Base-by-base conservation (phyloP, 106 monocot species). In the Acanthochlamys bracteata region DNA sequence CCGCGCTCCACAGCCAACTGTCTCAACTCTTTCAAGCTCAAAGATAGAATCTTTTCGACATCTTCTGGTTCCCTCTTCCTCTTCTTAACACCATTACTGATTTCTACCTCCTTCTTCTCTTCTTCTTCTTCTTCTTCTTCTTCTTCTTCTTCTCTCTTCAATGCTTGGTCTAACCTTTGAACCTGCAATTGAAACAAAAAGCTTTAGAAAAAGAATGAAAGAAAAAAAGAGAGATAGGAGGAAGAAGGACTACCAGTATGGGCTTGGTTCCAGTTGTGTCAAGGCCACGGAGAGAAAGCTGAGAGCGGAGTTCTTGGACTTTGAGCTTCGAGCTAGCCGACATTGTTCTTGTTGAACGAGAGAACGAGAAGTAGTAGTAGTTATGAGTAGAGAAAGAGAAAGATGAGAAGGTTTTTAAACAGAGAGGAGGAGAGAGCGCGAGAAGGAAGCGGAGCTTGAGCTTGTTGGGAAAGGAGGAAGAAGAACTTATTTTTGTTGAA, bases 211-310 rank as follows among this genome's bases (percentile, higher is more conserved):
- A 23, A 24, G 16, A 41, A 46, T 42, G 41, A 66, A 61, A 42
- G 40, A 59, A 67, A 58, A 49, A 73, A 49, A 61, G 64, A 74
- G 64, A 61, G 56, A 13, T 17, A 0, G 8, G 55, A 11, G 21
- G 55, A 1, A 41, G 19, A 13, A 0, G 33, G 14, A 24, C 68
- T 66, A 79, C 82, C 12, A 90, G 82, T 19, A 47, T 60, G 59
- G 74, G 72, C 49, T 85, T 90, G 64, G 59, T 75, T 24, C 90
- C 90, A 57, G 72, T n/a, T 20, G 69, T 53, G 64, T 75, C 72
- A 63, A 85, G 72, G 52, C 82, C 85, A 11, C 85, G 82, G 59
- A 42, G 66, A n/a, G 61, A 21, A 24, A 90, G 90, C 83, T 83
- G 68, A 7, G 77, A 56, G 20, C 90, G 90, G 64, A 90, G 74